These are phyloP conservation scores for Mollisia scopiformis DNA, from an alignment of 2,329 filamentous ascomycete species.

Conservation along the genomic window DNA sequence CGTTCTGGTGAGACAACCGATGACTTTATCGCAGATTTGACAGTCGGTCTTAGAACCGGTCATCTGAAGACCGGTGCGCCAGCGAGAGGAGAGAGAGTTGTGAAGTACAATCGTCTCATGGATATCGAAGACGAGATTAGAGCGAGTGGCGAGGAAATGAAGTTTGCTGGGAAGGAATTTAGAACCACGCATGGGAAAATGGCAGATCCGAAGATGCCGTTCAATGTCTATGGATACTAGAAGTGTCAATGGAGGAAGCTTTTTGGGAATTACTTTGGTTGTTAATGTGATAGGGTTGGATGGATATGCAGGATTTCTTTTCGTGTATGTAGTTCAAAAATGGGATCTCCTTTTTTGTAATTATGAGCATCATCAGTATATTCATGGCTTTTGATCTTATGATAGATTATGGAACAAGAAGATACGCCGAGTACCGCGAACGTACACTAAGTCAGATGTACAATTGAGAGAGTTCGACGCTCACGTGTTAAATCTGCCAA, in stretches of 20 bases:
- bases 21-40: slow-evolving; percentile 47
- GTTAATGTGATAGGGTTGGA: not conserved
- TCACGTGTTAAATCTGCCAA: too few relatives aligned
- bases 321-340: not conserved
- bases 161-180: slow-evolving; percentile 38
- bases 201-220: slow-evolving; percentile 11
- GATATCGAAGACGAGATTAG: slow-evolving; percentile 43
- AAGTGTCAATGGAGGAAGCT: not conserved
- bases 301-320: not conserved
- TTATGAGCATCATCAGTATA: too few relatives aligned
- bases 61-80: slow-evolving; percentile 46
- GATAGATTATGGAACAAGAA: too few relatives aligned
- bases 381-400: too few relatives aligned
- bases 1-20: slow-evolving; percentile 46
- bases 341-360: not conserved
- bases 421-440: too few relatives aligned
- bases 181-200: slow-evolving; percentile 12
- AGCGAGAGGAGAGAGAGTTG: slow-evolving; percentile 44
- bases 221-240: slow-evolving; percentile 21
- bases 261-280: not conserved
- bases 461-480: too few relatives aligned
- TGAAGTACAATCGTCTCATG: slow-evolving; percentile 48
- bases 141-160: slow-evolving; percentile 23
- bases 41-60: slow-evolving; percentile 41
- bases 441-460: too few relatives aligned